Evolutionary conservation across 1,284 basidiomycete genomes (phyloP).

Genomic region (Mycena citricolor): DNA sequence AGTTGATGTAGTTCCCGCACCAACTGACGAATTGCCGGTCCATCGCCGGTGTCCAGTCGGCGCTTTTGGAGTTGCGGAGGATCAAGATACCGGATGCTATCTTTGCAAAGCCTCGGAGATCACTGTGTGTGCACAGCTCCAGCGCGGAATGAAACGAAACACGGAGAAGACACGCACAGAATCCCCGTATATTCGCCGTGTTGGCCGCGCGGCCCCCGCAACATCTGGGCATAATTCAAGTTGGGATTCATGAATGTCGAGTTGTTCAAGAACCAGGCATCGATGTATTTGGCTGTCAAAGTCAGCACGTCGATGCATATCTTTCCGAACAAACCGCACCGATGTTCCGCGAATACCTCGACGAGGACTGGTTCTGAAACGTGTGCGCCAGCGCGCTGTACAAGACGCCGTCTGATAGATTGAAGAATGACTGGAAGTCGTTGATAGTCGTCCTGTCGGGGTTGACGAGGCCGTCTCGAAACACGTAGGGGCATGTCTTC

Average conservation of each 20-base stretch:
- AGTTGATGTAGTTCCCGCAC: conserved; percentile 50
- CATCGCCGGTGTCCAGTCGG: conserved; percentile 55
- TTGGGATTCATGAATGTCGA: conserved; percentile 67
- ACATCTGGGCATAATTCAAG: conserved; percentile 64
- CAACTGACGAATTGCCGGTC: conserved; percentile 53
- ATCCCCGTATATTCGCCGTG: conserved; percentile 52
- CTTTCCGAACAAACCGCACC: conserved; percentile 29
- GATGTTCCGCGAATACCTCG: conserved; percentile 32
- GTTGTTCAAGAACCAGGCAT: conserved; percentile 60
- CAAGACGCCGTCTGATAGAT: conserved; percentile 58
- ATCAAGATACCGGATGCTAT: conserved; percentile 58
- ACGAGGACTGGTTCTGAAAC: conserved; percentile 34
- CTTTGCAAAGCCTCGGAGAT: conserved; percentile 62
- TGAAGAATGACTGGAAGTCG: conserved; percentile 52
- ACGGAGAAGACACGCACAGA: conserved; percentile 37
- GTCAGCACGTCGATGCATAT: not conserved
- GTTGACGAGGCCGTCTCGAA: conserved; percentile 62
- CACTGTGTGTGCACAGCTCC: conserved; percentile 33
- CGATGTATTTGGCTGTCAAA: conserved; percentile 45
- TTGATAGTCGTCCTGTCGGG: conserved; percentile 60
- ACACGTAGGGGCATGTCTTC: conserved; percentile 57
- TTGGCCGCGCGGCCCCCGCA: conserved; percentile 59
- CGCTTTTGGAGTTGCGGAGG: conserved; percentile 47
- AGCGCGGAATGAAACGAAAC: conserved; percentile 56
- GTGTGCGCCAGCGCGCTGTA: conserved; percentile 62